Base-by-base conservation (phyloP, 139 green algal genomes). In the Mesostigma viride region DNA sequence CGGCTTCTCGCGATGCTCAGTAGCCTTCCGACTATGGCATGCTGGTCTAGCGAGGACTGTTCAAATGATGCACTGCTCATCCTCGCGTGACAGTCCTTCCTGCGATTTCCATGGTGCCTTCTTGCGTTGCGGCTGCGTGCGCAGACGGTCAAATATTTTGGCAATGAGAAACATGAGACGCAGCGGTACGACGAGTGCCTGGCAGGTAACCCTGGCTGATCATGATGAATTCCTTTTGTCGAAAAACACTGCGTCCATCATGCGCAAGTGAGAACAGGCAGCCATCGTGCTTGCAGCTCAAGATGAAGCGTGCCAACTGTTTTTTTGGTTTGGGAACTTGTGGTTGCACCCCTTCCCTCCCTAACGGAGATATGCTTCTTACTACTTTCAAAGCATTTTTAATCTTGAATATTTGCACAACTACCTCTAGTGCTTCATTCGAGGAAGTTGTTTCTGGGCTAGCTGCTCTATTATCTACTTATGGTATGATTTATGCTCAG, bases 141-240 rank as follows among this genome's bases (percentile, higher is more conserved):
- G 31, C 67, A 73, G 61, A 79, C 69, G 2, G 74, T 81, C 20
- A 85, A 84, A 45, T 81, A 95, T 76, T 96, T 95, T 75, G 83
- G 82, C 65, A 91, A 90, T 51, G 91, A 96, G 72, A 61, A 69
- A 17, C 87, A 94, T 64, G 92, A 98, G 79, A 62, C 71, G 51
- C 45, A 33, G 35, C 45, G 87, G 30, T 95, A 95, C 65, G 89
- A 95, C 62, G 80, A 87, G 59, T 87, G 75, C 78, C 82, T 96
- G 68, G 70, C 72, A 11, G 63, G 67, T 73, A 3, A 26, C 58
- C 71, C 1, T 1, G 33, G 11, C 30, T 45, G 1, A 1, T 63
- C 36, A 40, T 64, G 44, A 53, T 53, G 14, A 24, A 17, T 17
- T 53, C 44, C 44, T 53, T 24, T 17, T 11, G 14, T 53, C 11